Evolutionary conservation across 805 yeast species (phyloP).

Genomic region (Cyberlindnera japonica): DNA sequence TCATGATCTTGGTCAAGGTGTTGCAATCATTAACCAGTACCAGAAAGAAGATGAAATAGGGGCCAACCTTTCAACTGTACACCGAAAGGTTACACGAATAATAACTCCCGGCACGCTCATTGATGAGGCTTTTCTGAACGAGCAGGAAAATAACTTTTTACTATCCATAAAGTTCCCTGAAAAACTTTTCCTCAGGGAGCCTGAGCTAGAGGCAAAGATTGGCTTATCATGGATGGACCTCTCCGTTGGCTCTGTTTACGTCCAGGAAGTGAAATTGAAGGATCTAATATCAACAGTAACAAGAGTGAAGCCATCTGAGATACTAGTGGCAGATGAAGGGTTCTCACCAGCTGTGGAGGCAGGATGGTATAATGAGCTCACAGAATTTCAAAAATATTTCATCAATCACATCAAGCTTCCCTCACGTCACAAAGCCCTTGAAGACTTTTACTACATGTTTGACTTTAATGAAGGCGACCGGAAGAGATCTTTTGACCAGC

Average conservation of each 20-base stretch:
- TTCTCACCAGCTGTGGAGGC: slow-evolving; percentile 35
- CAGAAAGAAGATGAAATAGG: slow-evolving; percentile 24
- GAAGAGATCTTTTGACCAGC: slow-evolving; percentile 28
- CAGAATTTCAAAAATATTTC: slow-evolving; percentile 57
- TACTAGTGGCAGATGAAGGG: slow-evolving; percentile 52
- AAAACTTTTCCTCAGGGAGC: slow-evolving; percentile 35
- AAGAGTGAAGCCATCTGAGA: slow-evolving; percentile 78
- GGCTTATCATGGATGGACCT: slow-evolving; percentile 90
- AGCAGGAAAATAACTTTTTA: slow-evolving; percentile 65
- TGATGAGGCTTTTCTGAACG: slow-evolving; percentile 79
- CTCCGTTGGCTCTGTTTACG: slow-evolving; percentile 74
- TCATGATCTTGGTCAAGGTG: slow-evolving; percentile 63
- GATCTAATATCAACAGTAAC: slow-evolving; percentile 69
- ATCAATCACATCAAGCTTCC: slow-evolving; percentile 46
- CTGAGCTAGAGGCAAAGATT: slow-evolving; percentile 41
- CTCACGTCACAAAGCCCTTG: slow-evolving; percentile 35
- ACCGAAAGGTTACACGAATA: slow-evolving; percentile 71
- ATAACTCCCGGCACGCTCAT: slow-evolving; percentile 91
- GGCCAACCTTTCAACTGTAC: slow-evolving; percentile 38
- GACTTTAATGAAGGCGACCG: slow-evolving; percentile 28
- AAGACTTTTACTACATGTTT: slow-evolving; percentile 39
- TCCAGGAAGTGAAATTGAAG: slow-evolving; percentile 57
- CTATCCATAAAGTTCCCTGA: slow-evolving; percentile 62
- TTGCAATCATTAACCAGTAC: slow-evolving; percentile 78
- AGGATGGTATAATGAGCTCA: slow-evolving; percentile 58